These are phyloP conservation scores for Vairimorpha apis DNA, from an alignment of 371 early-diverging fungal genomes.

Conservation along the genomic window DNA sequence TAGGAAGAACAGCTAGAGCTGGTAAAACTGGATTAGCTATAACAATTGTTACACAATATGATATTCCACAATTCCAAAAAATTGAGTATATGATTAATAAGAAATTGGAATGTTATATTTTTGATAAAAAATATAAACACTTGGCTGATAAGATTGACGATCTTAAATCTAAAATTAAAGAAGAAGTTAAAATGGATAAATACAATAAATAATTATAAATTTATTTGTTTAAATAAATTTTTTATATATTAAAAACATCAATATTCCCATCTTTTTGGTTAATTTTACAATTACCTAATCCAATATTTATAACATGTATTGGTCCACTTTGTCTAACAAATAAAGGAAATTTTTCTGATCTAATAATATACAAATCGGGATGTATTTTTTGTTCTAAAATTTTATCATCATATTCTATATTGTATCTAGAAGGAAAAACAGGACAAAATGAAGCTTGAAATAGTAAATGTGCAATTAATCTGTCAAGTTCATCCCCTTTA, in stretches of 20 bases:
- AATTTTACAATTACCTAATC: constrained; percentile 1
- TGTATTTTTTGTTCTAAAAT: constrained; percentile 23
- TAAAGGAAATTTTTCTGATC: constrained; percentile 30
- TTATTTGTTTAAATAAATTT: neutral
- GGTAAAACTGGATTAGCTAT: constrained; percentile 78
- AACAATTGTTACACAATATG: constrained; percentile 88
- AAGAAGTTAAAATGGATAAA: neutral
- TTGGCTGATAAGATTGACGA: constrained; percentile 10
- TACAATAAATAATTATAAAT: neutral
- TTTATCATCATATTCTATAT: constrained; percentile 13
- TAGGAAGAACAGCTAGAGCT: constrained; percentile 86
- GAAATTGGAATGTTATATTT: constrained; percentile 69
- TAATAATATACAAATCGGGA: constrained; percentile 52
- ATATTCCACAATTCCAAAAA: constrained; percentile 81
- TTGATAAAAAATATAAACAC: neutral
- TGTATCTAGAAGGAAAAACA: constrained; percentile 31
- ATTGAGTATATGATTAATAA: constrained; percentile 90
- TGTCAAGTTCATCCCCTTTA: constrained; percentile 12
- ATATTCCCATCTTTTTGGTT: neutral
- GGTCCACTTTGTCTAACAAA: constrained; percentile 44
- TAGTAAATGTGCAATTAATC: constrained; percentile 43
- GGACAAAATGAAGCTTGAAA: constrained; percentile 55
- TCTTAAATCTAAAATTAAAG: neutral
- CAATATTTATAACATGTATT: constrained; percentile 45
- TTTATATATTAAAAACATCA: neutral